Conservation (phyloP, 2,329 filamentous ascomycete genomes). For the Dactylellina parvicollis region DNA sequence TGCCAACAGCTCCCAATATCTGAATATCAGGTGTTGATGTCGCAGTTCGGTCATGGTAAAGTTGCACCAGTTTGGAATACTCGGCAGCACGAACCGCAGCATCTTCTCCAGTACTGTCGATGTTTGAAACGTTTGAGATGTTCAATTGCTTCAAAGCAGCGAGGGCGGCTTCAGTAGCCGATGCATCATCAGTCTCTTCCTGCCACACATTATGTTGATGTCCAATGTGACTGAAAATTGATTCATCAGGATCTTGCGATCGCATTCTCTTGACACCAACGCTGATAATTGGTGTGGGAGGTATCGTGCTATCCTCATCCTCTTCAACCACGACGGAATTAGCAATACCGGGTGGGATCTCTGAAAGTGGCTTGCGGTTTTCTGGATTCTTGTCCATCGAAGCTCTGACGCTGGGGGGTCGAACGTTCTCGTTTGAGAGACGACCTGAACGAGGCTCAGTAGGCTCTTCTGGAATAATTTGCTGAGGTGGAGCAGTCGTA, state of each 20-base stretch:
- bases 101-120: conserved; percentile 10
- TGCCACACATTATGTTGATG: conserved; percentile 45
- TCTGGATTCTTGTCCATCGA: conserved; percentile 35
- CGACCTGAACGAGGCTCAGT: conserved; percentile 9
- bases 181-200: conserved; percentile 14
- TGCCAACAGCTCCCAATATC: conserved; percentile 2
- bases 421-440: conserved; percentile 30
- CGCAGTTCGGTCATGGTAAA: background rate
- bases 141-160: conserved; percentile 30
- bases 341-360: conserved; percentile 22
- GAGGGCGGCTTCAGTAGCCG: conserved; percentile 3
- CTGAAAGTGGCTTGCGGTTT: conserved; percentile 33
- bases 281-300: conserved; percentile 13
- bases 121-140: conserved; percentile 39
- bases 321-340: conserved; percentile 33
- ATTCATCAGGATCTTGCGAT: conserved; percentile 24
- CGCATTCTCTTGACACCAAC: conserved; percentile 25
- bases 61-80: conserved; percentile 9
- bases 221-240: conserved; percentile 43
- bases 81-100: background rate
- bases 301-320: conserved; percentile 1
- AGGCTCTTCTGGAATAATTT: conserved; percentile 31
- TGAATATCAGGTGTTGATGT: conserved; percentile 4
- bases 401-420: conserved; percentile 10
- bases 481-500: background rate